Conservation (phyloP, 441 rosid species). For the Eruca vesicaria region DNA sequence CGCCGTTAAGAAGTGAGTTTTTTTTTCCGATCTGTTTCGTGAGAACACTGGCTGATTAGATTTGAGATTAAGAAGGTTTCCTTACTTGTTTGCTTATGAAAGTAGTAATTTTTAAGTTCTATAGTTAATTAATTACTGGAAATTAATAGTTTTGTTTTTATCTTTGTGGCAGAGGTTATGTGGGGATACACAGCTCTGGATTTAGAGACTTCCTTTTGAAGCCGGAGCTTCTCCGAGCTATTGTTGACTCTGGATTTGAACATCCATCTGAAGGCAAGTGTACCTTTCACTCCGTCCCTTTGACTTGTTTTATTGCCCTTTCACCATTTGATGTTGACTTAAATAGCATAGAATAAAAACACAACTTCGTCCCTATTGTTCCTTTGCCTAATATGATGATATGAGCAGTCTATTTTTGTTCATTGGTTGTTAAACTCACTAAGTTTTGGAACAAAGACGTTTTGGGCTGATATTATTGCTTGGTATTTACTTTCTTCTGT, state of each 20-base stretch:
- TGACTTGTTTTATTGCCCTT: background rate
- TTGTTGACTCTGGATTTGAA: conserved; percentile 98
- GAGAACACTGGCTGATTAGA: background rate
- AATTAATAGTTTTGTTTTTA: background rate
- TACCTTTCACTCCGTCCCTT: background rate
- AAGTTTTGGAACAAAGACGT: background rate
- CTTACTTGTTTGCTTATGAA: background rate
- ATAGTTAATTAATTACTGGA: background rate
- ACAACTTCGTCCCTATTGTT: background rate
- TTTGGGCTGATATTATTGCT: background rate
- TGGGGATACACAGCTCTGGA: conserved; percentile 99
- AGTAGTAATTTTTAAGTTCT: background rate
- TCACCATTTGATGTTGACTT: background rate
- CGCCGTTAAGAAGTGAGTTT: conserved; percentile 77
- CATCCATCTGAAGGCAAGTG: conserved; percentile 96
- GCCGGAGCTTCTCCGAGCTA: conserved; percentile 97
- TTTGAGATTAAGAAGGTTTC: background rate
- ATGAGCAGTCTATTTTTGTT: background rate
- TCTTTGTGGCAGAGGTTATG: conserved; percentile 73
- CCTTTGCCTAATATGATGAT: background rate
- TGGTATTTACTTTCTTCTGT: background rate
- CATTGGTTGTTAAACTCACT: background rate
- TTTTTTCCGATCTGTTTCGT: background rate
- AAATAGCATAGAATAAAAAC: background rate
- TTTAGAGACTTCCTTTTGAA: conserved; percentile 99